Percentiles rank a stretch among this genome's conserved stretches.
phyloP scores from a whole-genome alignment of 2,329 filamentous ascomycete species.

The Emericellopsis atlantica region DNA sequence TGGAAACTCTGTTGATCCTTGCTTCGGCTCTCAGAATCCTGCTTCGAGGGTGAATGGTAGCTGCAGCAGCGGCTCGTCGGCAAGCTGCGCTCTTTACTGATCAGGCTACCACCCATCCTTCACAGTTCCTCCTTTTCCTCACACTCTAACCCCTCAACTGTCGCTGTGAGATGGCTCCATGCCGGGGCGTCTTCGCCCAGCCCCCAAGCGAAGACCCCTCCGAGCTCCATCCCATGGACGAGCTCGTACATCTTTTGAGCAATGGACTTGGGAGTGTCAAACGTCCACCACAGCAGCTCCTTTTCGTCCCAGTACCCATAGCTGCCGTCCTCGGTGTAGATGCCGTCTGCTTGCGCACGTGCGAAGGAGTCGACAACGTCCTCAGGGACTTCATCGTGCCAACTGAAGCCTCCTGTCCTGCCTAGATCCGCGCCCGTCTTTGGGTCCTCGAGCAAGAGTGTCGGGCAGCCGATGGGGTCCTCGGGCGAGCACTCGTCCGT shows the following conservation, averaged over 20 bases:
- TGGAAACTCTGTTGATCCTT: no score
- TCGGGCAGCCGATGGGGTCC: conserved; percentile 39
- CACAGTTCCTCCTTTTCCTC: conserved; percentile 15
- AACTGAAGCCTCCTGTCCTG: conserved; percentile 47
- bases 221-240: conserved; percentile 40
- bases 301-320: conserved; percentile 55
- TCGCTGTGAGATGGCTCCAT: conserved; percentile 26
- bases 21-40: no score
- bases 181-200: conserved; percentile 51
- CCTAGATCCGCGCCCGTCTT: conserved; percentile 42
- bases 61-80: no score
- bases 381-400: conserved; percentile 38
- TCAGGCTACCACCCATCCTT: no score
- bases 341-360: conserved; percentile 36
- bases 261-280: conserved; percentile 53
- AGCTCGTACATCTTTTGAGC: conserved; percentile 48
- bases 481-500: conserved; percentile 25
- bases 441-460: conserved; percentile 43
- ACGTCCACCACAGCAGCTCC: conserved; percentile 58
- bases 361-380: conserved; percentile 45
- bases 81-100: no score
- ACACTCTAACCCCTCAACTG: conserved; percentile 8
- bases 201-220: conserved; percentile 67
- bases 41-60: no score
- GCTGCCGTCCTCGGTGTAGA: conserved; percentile 46